Base-by-base conservation (phyloP, 2,329 filamentous ascomycete species). In the Aspergillus viridinutans region DNA sequence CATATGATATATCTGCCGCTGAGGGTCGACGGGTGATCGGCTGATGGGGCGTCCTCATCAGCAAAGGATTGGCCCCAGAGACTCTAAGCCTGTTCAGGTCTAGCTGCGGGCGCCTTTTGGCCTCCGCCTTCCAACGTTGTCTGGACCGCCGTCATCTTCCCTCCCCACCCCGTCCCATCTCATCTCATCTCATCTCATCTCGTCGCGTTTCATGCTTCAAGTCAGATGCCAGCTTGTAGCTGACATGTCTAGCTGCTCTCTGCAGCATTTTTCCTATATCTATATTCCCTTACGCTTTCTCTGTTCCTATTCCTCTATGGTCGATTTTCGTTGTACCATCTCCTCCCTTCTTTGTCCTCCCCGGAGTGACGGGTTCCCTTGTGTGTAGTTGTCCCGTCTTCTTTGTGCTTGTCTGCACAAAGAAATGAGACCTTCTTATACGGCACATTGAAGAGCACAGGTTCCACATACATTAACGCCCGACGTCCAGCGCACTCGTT, bases 111-210 rank as follows among this genome's bases (percentile, higher is more conserved):
- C 49, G 49, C 52, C 50, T 50, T 48, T 53, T 53, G 54, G 43
- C 53, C 55, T 59, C 58, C 60, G 58, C 60, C 52, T 45, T 47
- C 54, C 57, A 53, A 52, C 57, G 52, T 55, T 61, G 58, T 62
- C 58, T 61, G 58, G 62, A 60, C 62, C 58, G 45, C 53, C 53
- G 40, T 54, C 55, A 43, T 58, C 59, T 48, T 56, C 52, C 48
- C 32, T 56, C 42, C 38, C 32, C 54, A 53, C 35, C 45, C 23
- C 20, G 26, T 26, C 21, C 5, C n/a, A 25, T 45, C 42, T 21
- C 42, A 17, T 45, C 21, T 23, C 21, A 17, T 47, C 21, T 23
- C 10, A 45, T 12, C 21, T 14, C 43, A 25, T 14, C 43, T 25
- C 23, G n/a, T 25, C 4, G 5, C 12, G 21, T 23, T 47, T 25